Percentiles rank a stretch among this genome's conserved stretches.
These are phyloP conservation scores for Mallotus repandus DNA, from an alignment of 441 rosid species.

Conservation along the genomic window DNA sequence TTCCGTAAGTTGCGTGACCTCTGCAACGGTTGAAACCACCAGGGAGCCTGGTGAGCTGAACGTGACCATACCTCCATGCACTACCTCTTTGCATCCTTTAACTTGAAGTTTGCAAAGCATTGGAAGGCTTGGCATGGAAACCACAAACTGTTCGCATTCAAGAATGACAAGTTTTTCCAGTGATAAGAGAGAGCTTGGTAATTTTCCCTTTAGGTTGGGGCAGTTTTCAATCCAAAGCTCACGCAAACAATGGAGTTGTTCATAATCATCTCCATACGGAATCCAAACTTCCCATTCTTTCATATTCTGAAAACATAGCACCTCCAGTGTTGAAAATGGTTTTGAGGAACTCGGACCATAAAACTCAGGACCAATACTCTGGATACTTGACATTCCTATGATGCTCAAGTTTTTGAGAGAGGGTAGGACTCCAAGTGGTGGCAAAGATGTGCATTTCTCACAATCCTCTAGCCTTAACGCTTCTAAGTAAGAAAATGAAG, in stretches of 20 bases:
- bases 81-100: neutral
- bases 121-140: constrained; percentile 1
- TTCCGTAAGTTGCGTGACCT: neutral
- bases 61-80: too few relatives aligned
- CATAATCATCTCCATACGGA: neutral
- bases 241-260: neutral
- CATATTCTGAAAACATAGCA: neutral
- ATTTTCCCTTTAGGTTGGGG: neutral
- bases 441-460: constrained; percentile 23
- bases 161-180: constrained; percentile 10
- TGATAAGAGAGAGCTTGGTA: neutral
- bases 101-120: neutral
- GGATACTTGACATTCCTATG: constrained; percentile 19
- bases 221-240: constrained; percentile 14
- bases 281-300: constrained; percentile 3
- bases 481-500: neutral
- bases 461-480: neutral
- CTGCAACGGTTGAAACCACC: neutral
- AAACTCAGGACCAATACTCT: constrained; percentile 22
- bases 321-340: neutral
- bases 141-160: neutral
- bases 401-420: constrained; percentile 22
- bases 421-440: constrained; percentile 27
- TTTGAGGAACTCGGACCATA: neutral
- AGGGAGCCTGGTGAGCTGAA: neutral